Percentiles rank a stretch among this genome's conserved stretches.
Conservation (phyloP, 202 grass and related monocot genomes). For the Setaria viridis region DNA sequence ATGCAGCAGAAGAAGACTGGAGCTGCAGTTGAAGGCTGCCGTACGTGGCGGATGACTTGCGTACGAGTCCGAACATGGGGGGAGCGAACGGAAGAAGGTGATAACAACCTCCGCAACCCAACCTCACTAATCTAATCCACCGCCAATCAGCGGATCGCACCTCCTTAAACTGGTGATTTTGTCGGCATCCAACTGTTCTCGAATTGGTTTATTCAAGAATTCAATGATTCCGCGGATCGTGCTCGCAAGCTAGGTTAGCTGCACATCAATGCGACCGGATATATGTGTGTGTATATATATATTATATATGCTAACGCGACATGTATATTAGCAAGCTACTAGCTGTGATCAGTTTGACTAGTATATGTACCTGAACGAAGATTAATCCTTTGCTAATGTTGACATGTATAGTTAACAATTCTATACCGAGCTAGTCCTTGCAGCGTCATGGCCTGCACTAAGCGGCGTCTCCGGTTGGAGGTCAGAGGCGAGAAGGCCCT, state of each 20-base stretch:
- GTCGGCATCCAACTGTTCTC: no score
- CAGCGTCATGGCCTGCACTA: background rate
- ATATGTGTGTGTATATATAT: background rate
- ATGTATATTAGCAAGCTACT: background rate
- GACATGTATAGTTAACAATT: background rate
- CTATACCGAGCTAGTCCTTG: background rate
- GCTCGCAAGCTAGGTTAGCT: background rate
- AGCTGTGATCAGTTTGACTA: background rate
- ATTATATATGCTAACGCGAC: background rate
- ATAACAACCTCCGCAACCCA: background rate
- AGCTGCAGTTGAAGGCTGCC: background rate
- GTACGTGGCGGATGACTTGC: constrained; percentile 7
- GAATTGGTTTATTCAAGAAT: no score
- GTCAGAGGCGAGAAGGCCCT: background rate
- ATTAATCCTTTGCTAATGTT: background rate
- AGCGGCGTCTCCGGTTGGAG: no score
- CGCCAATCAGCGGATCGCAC: background rate
- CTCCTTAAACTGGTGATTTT: background rate
- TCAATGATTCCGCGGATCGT: constrained; percentile 38
- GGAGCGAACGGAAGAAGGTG: background rate
- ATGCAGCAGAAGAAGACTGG: background rate
- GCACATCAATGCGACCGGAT: constrained; percentile 6
- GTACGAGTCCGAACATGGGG: background rate
- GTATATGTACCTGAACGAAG: background rate
- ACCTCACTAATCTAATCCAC: constrained; percentile 29